Evolutionary conservation across 495 filamentous ascomycete genomes (phyloP), one percentile per base, ranked within the genome.

Genomic region (Geopyxis carbonaria): DNA sequence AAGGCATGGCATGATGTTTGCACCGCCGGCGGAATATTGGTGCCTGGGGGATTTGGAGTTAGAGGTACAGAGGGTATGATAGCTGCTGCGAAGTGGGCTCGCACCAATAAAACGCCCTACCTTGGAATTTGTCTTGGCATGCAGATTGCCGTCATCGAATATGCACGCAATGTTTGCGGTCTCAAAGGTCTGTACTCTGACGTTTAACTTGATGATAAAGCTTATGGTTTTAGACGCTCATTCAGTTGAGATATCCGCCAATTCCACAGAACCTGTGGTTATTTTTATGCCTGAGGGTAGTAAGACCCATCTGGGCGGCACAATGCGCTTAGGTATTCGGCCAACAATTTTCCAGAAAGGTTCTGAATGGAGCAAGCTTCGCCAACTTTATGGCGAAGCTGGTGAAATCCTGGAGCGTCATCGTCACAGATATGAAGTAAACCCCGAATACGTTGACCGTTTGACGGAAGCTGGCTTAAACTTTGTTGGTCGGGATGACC

Each of bases 81-180:
- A 45, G 61, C 69, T 38, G 81, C 77, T 2, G 75, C 77, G 22
- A 73, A 73, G 31, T 93, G 78, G 77, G 84, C 87, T 6, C 76
- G 89, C 24, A 74, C 76, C 32, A 75, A 82, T 44, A 75, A 77
- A 28, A 68, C 66, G 3, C 87, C 87, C 16, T 93, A 78, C 61
- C 68, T 95, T 5, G 87, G 89, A 38, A 78, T 97, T 40, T 97
- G 89, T 58, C 71, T 97, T 11, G 89, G 89, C 25, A 80, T 97
- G 75, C 89, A 97, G 57, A 64, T 93, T 25, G 86, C 89, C 13
- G 85, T 93, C 11, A 79, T 93, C 45, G 87, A 95, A 53, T 81
- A 70, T 44, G 81, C 81, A n/a, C 69, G 78, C 24, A 70, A 84
- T 43, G 61, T 82, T 7, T 76, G 68, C 61, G 70, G 64, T 20